Conservation (phyloP, 2,329 filamentous ascomycete species). For the Rhytidhysteron rufulum region DNA sequence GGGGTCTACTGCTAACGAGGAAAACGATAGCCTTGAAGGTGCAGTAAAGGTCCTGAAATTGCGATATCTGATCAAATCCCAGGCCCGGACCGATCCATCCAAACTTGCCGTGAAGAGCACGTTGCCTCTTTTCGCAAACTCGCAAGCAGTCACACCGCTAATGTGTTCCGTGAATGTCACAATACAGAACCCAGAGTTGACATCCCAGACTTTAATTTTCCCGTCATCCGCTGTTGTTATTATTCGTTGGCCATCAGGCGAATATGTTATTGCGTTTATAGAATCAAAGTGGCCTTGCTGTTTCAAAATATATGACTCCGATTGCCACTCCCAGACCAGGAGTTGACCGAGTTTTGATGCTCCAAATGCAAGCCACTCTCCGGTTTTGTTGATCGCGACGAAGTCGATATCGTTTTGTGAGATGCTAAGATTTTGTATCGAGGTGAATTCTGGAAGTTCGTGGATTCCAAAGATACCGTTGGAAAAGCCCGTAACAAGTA, state of each 20-base stretch:
- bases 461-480: conserved; percentile 92
- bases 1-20: conserved; percentile 91
- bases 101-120: conserved; percentile 93
- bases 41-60: conserved; percentile 98
- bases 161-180: conserved; percentile 98
- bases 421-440: conserved; percentile 86
- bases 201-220: conserved; percentile 98
- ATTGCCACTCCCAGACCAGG: conserved; percentile 99
- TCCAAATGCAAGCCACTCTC: conserved; percentile 96
- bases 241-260: conserved; percentile 87
- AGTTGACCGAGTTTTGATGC: conserved; percentile 92
- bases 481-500: conserved; percentile 96
- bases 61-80: conserved; percentile 92
- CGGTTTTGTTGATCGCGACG: conserved; percentile 88
- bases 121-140: conserved; percentile 92
- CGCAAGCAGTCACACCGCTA: conserved; percentile 87
- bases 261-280: conserved; percentile 90
- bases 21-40: conserved; percentile 85
- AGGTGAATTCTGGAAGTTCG: conserved; percentile 92
- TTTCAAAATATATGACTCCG: conserved; percentile 96
- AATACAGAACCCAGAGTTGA: conserved; percentile 93
- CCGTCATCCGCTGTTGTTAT: conserved; percentile 94
- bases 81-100: conserved; percentile 90
- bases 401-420: conserved; percentile 96
- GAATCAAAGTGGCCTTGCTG: conserved; percentile 97